Base-by-base conservation (phyloP, 192 early-diverging fungal genomes). In the Chytriomyces sp. region DNA sequence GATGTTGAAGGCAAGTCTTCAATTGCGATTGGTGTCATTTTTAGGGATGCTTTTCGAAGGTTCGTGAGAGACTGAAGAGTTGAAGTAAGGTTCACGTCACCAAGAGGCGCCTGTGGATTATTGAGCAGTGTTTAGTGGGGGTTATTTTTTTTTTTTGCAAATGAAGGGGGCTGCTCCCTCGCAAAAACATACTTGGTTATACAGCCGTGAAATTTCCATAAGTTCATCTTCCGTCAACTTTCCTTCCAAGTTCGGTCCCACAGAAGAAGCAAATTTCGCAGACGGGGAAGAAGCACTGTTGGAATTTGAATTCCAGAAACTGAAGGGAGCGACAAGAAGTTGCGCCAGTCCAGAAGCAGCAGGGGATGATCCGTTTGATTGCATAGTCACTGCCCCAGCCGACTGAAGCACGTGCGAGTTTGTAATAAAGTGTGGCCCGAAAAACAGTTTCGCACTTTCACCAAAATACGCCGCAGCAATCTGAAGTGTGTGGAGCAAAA, bases 401-500 rank as follows among this genome's bases (percentile, higher is more conserved):
- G 20, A 44, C 7, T 18, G 28, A 7, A 28, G 8, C 18, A 11
- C 69, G 23, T 23, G 3, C 18, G 74, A 7, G 53, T 66, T 76
- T 45, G 63, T 64, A 23, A 76, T 64, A 50, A 76, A 66, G 49
- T 66, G 74, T 9, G 74, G 74, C 6, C 74, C 74, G 43, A 76
- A 76, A 43, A 64, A 76, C 45, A 76, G 61, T 9, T 62, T 57
- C 0, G 47, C n/a, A 10, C 63, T 16, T 66, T 64, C 74, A 35
- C 74, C 74, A 76, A 76, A 76, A 64, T 76, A 66, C 46, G 74
- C 62, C 7, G 74, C 74, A 16, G 64, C 64, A 6, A 66, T n/a
- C 68, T 69, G 49, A 11, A 3, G 53, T 57, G 53, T 57, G 28
- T 35, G 28, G 28, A 35, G 28, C 28, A 35, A 35, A 35, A 35